phyloP scores from a whole-genome alignment of 2,329 filamentous ascomycete genomes.

The Apiospora rasikravindrae region DNA sequence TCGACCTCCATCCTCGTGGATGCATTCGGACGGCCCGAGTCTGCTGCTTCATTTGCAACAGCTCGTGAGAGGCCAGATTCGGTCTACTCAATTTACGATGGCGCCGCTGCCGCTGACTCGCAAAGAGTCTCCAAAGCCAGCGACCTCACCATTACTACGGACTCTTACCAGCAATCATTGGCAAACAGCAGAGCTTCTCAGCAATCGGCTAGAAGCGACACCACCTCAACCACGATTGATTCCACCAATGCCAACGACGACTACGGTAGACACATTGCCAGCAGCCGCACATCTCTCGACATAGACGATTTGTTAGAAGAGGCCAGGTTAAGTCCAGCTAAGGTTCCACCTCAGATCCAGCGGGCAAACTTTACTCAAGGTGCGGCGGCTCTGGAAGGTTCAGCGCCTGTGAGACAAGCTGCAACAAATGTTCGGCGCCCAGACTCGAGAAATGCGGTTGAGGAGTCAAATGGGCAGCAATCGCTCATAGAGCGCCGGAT shows the following conservation, averaged over 20 bases:
- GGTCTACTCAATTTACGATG: constrained; percentile 3
- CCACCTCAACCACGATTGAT: constrained; percentile 19
- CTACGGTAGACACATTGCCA: neutral
- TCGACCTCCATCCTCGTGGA: constrained; percentile 17
- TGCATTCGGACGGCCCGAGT: constrained; percentile 18
- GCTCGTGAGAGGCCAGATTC: constrained; percentile 19
- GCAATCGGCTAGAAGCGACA: constrained; percentile 29
- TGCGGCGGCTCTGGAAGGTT: constrained; percentile 7
- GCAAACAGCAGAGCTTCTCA: constrained; percentile 25
- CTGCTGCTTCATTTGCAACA: constrained; percentile 20
- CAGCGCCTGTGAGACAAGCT: constrained; percentile 20
- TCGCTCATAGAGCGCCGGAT: constrained; percentile 32
- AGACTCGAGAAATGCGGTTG: constrained; percentile 19
- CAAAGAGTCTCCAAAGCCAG: constrained; percentile 27
- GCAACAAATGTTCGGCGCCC: constrained; percentile 8
- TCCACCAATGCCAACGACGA: neutral
- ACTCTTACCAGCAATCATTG: constrained; percentile 27
- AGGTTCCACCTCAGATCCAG: constrained; percentile 8
- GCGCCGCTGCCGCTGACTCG: constrained; percentile 8
- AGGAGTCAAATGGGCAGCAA: constrained; percentile 16
- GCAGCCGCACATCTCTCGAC: neutral
- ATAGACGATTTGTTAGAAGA: neutral
- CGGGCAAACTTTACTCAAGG: neutral
- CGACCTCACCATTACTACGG: constrained; percentile 26
- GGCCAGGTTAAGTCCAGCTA: neutral